phyloP scores from a whole-genome alignment of 768 basidiomycete species.

The Tricholoma furcatifolium region DNA sequence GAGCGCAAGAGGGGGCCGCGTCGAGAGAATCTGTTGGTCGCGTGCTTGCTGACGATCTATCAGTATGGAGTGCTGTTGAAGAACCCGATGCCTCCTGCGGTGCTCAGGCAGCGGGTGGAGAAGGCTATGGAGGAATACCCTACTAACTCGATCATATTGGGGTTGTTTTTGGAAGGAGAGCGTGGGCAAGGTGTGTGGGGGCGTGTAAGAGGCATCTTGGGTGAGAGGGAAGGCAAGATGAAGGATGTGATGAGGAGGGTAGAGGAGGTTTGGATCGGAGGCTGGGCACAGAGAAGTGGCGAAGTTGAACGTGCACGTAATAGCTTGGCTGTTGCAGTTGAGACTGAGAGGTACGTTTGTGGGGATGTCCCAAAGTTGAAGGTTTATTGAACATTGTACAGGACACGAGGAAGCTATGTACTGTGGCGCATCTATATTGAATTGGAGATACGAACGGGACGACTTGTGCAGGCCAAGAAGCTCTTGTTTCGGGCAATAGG shows the following conservation, averaged over 20 bases:
- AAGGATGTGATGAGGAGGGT: constrained; percentile 60
- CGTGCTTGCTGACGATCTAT: constrained; percentile 60
- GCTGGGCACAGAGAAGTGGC: constrained; percentile 68
- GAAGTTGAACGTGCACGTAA: constrained; percentile 72
- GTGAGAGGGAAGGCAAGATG: constrained; percentile 43
- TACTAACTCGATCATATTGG: constrained; percentile 69
- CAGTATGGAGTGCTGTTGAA: constrained; percentile 53
- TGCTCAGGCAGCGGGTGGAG: constrained; percentile 57
- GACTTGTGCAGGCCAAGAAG: constrained; percentile 63
- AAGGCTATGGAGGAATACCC: constrained; percentile 58
- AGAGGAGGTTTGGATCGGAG: constrained; percentile 74
- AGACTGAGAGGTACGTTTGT: constrained; percentile 60
- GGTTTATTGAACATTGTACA: constrained; percentile 25
- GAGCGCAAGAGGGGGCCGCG: constrained; percentile 22
- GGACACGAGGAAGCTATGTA: constrained; percentile 63
- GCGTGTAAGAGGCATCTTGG: constrained; percentile 54
- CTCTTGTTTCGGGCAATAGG: constrained; percentile 71
- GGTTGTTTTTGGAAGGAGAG: constrained; percentile 74
- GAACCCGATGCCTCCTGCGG: constrained; percentile 53
- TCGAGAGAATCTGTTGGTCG: constrained; percentile 58
- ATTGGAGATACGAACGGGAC: constrained; percentile 67
- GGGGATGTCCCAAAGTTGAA: too few relatives aligned
- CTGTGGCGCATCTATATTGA: constrained; percentile 77
- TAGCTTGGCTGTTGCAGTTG: constrained; percentile 59
- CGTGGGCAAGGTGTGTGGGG: constrained; percentile 82